phyloP scores from a whole-genome alignment of 257 asterid genomes.

The Prunella vulgaris region DNA sequence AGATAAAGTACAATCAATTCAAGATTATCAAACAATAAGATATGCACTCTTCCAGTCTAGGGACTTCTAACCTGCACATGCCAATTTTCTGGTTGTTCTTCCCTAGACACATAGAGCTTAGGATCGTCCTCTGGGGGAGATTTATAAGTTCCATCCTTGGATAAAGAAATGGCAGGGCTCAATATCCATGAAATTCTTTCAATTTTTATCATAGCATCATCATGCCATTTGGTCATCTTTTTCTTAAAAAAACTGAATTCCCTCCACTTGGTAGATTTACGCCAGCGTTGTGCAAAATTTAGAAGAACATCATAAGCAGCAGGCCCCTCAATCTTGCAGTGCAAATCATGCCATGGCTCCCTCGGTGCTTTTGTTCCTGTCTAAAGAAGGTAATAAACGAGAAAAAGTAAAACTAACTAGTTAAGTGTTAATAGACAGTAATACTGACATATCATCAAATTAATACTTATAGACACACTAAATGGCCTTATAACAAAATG shows the following conservation, averaged over 20 bases:
- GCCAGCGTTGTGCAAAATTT: conserved; percentile 99
- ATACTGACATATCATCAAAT: conserved; percentile 9
- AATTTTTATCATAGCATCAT: conserved; percentile 86
- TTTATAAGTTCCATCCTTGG: conserved; percentile 45
- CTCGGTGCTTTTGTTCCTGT: conserved; percentile 85
- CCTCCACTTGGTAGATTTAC: conserved; percentile 86
- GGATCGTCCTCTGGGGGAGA: conserved; percentile 59
- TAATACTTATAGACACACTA: neutral
- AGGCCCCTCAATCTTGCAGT: conserved; percentile 88
- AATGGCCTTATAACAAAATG: neutral
- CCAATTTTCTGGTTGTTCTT: conserved; percentile 72
- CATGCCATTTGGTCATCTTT: conserved; percentile 64
- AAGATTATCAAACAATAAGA: conserved; percentile 21
- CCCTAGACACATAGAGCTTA: conserved; percentile 45
- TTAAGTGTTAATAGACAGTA: neutral
- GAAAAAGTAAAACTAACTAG: conserved; percentile 12
- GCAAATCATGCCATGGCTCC: conserved; percentile 98
- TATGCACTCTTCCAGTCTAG: conserved; percentile 15
- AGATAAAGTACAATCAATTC: conserved; percentile 11
- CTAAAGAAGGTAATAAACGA: conserved; percentile 27
- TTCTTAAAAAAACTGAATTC: conserved; percentile 76
- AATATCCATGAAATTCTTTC: conserved; percentile 95
- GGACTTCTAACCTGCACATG: conserved; percentile 70
- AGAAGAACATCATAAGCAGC: conserved; percentile 95
- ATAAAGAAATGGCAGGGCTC: conserved; percentile 53